phyloP scores from a whole-genome alignment of 2,329 filamentous ascomycete species.

The Sordariomycetes sp. region DNA sequence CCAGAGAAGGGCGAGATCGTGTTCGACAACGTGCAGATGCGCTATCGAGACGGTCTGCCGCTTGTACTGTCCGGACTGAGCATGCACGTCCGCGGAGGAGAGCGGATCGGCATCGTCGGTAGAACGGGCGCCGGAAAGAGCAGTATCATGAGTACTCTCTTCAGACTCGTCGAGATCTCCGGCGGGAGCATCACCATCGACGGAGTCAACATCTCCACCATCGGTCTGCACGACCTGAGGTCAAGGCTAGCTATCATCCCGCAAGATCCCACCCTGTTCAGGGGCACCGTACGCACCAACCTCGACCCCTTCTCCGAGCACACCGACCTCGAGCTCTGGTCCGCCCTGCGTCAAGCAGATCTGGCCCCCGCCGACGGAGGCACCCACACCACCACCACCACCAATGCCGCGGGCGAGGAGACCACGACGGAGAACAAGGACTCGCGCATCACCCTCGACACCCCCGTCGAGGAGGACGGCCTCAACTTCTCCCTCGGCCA shows the following conservation, averaged over 20 bases:
- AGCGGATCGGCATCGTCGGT: constrained; percentile 74
- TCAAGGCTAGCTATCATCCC: constrained; percentile 75
- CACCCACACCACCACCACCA: constrained; percentile 20
- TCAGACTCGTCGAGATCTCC: constrained; percentile 62
- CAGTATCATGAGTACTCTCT: constrained; percentile 74
- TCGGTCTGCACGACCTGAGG: constrained; percentile 67
- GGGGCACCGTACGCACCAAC: constrained; percentile 69
- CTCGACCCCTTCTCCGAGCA: constrained; percentile 76
- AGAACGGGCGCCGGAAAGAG: constrained; percentile 78
- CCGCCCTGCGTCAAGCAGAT: constrained; percentile 67
- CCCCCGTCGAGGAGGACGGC: constrained; percentile 82
- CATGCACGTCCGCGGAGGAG: constrained; percentile 66
- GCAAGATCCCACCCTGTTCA: constrained; percentile 77
- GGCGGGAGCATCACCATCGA: constrained; percentile 56
- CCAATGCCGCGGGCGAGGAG: too few relatives aligned
- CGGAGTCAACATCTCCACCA: constrained; percentile 59
- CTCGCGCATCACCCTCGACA: constrained; percentile 69
- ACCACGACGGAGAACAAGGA: constrained; percentile 70
- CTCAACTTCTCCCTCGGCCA: constrained; percentile 94
- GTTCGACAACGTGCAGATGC: constrained; percentile 70
- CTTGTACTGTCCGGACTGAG: constrained; percentile 62
- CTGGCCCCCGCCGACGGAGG: constrained; percentile 45
- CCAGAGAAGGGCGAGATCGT: constrained; percentile 77
- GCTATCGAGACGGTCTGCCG: constrained; percentile 63
- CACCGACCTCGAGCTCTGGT: constrained; percentile 69